A percentile compares a stretch with the other conserved stretches of the same genome.
Evolutionary conservation across 345 rosid genomes (phyloP).

Genomic region (Stellera chamaejasme): DNA sequence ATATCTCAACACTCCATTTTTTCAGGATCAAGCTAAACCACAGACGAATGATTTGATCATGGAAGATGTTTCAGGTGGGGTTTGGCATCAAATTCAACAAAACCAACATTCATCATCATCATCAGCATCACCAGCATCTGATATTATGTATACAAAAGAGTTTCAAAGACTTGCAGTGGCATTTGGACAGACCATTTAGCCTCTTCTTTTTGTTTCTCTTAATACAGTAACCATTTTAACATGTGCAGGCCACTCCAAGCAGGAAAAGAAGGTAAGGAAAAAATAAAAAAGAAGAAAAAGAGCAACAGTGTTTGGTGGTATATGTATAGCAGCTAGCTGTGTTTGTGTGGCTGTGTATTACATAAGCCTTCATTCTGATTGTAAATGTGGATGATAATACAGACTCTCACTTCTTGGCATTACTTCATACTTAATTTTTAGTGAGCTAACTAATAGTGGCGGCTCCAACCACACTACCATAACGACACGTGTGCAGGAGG

Average conservation of each 20-base stretch:
- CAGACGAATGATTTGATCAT: conserved; percentile 20
- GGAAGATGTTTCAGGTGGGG: conserved; percentile 12
- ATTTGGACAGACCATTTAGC: conserved; percentile 29
- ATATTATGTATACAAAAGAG: conserved; percentile 21
- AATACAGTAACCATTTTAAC: not conserved
- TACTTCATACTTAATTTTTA: conserved; percentile 1
- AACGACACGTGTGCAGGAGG: too few species aligned
- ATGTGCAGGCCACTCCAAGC: conserved; percentile 12
- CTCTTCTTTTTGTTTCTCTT: conserved; percentile 5
- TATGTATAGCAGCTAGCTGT: conserved; percentile 1
- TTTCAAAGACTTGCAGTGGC: conserved; percentile 34
- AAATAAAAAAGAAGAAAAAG: too few species aligned
- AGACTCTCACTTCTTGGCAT: conserved; percentile 4
- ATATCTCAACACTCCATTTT: conserved; percentile 31
- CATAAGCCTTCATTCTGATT: conserved; percentile 11
- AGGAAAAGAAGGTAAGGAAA: not conserved
- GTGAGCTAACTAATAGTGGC: too few species aligned
- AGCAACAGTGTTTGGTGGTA: not conserved
- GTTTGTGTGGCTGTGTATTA: conserved; percentile 10
- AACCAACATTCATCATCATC: conserved; percentile 15
- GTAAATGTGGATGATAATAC: conserved; percentile 25
- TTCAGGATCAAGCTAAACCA: conserved; percentile 27
- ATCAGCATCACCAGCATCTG: conserved; percentile 16
- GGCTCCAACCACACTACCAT: too few species aligned
- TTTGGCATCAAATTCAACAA: conserved; percentile 19